Percentiles rank a stretch among this genome's conserved stretches.
Evolutionary conservation across 1,284 basidiomycete species (phyloP).

Genomic region (Cutaneotrichosporon cavernicola): DNA sequence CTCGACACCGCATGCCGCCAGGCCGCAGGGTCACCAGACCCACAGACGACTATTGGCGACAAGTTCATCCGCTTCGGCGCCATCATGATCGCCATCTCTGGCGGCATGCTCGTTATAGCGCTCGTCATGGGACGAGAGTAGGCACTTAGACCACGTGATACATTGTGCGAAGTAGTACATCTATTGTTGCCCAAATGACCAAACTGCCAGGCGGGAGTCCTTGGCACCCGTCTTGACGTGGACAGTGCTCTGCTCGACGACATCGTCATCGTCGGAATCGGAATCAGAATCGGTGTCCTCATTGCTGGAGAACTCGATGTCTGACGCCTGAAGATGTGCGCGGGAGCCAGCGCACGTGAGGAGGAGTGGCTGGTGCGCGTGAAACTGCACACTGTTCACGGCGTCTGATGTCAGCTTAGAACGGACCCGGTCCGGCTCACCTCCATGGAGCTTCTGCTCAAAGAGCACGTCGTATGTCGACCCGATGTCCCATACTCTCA

Average conservation of each 20-base stretch:
- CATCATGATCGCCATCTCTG: slow-evolving; percentile 17
- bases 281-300: background rate
- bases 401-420: slow-evolving; percentile 35
- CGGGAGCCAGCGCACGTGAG: slow-evolving; percentile 42
- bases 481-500: slow-evolving; percentile 45
- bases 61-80: slow-evolving; percentile 32
- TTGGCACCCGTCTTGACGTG: slow-evolving; percentile 5
- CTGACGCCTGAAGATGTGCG: slow-evolving; percentile 12
- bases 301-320: slow-evolving; percentile 14
- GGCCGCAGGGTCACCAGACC: slow-evolving; percentile 52
- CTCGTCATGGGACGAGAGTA: slow-evolving; percentile 9
- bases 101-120: slow-evolving; percentile 11
- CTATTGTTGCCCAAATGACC: slow-evolving; percentile 9
- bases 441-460: slow-evolving; percentile 22
- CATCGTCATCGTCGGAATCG: background rate
- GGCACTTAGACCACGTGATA: slow-evolving; percentile 10
- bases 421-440: slow-evolving; percentile 12
- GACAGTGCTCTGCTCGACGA: background rate
- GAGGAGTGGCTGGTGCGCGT: slow-evolving; percentile 43
- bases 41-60: slow-evolving; percentile 39
- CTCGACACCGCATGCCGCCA: slow-evolving; percentile 63
- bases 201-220: slow-evolving; percentile 17
- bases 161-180: slow-evolving; percentile 4
- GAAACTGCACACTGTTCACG: slow-evolving; percentile 45
- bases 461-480: slow-evolving; percentile 19